phyloP scores from a whole-genome alignment of 1,284 basidiomycete genomes.

The Cryptococcus maquisensis region DNA sequence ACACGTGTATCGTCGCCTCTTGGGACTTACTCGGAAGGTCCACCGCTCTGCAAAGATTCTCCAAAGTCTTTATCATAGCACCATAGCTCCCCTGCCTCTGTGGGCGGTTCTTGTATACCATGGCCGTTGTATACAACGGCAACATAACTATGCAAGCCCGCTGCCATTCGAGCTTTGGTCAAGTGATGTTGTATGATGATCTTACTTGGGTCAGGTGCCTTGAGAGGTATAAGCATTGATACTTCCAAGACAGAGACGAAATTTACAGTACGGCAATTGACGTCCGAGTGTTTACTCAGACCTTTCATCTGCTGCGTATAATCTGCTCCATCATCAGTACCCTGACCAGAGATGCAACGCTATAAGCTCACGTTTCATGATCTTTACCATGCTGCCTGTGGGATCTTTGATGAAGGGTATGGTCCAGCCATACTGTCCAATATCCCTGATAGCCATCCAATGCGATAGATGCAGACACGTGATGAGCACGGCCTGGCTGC shows the following conservation, averaged over 20 bases:
- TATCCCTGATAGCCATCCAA: constrained; percentile 29
- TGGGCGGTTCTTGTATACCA: constrained; percentile 41
- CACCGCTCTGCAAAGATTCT: constrained; percentile 25
- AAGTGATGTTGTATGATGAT: constrained; percentile 32
- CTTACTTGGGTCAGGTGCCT: constrained; percentile 36
- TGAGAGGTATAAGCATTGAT: background rate
- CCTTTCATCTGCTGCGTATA: constrained; percentile 16
- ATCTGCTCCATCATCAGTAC: constrained; percentile 8
- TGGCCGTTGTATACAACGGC: constrained; percentile 34
- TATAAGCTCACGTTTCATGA: constrained; percentile 30
- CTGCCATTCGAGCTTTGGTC: constrained; percentile 27
- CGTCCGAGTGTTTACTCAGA: constrained; percentile 5
- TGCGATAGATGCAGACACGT: constrained; percentile 36
- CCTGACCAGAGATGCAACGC: constrained; percentile 5
- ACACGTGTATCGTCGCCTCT: background rate
- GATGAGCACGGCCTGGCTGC: constrained; percentile 33
- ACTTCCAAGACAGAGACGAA: background rate
- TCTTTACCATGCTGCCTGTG: constrained; percentile 27
- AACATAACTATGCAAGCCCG: constrained; percentile 29
- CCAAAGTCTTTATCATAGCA: constrained; percentile 37
- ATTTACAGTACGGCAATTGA: constrained; percentile 16
- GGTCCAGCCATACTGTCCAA: constrained; percentile 35
- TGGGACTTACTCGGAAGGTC: constrained; percentile 32
- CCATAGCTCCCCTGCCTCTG: constrained; percentile 41
- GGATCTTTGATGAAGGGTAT: constrained; percentile 29